phyloP scores from a whole-genome alignment of 2,329 filamentous ascomycete species.

The Penicillium sp. region DNA sequence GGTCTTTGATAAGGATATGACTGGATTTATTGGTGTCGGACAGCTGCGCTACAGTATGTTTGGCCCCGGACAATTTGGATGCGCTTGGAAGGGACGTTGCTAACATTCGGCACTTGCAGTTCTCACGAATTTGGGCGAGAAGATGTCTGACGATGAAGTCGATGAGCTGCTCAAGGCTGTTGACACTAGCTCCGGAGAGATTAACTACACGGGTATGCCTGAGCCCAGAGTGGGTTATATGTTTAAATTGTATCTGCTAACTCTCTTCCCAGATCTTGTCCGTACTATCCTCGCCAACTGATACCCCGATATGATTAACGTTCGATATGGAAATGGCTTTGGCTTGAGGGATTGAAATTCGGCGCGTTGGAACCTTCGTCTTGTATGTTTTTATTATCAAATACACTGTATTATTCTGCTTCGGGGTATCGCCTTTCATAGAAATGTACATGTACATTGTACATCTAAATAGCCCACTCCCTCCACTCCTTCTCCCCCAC shows the following conservation, averaged over 20 bases:
- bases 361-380: conserved; percentile 11
- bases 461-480: conserved; percentile 23
- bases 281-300: conserved; percentile 85
- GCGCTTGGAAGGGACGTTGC: background rate
- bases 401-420: conserved; percentile 10
- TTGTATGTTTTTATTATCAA: conserved; percentile 14
- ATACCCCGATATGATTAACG: conserved; percentile 28
- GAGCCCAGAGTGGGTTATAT: background rate
- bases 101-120: conserved; percentile 50
- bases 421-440: background rate
- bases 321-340: conserved; percentile 18
- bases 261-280: conserved; percentile 64
- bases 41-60: conserved; percentile 81
- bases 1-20: conserved; percentile 99
- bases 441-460: background rate
- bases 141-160: conserved; percentile 98
- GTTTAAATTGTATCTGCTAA: background rate
- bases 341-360: conserved; percentile 6
- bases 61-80: background rate
- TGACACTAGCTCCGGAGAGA: conserved; percentile 91
- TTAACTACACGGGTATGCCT: conserved; percentile 87
- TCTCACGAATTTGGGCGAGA: conserved; percentile 95
- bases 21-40: conserved; percentile 94
- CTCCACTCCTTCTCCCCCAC: conserved; percentile 40
- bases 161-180: conserved; percentile 98